Percentiles rank a stretch among this genome's conserved stretches.
phyloP scores from a whole-genome alignment of 495 filamentous ascomycete genomes.

The Apiosordaria backusii region DNA sequence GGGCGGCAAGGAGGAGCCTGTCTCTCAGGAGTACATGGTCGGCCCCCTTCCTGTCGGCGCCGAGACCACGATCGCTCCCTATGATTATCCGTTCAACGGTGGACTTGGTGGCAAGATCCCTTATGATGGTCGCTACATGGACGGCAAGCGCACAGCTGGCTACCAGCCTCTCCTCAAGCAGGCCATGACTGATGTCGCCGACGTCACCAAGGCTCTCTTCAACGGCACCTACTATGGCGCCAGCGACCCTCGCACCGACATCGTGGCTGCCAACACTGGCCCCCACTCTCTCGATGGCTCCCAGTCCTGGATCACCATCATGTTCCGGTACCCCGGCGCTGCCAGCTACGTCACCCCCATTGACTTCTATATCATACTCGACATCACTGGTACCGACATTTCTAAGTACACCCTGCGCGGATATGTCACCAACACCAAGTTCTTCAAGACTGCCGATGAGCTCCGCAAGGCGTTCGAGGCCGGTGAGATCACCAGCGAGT shows the following conservation, averaged over 20 bases:
- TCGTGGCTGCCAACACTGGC: conserved; percentile 24
- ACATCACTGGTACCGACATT: conserved; percentile 38
- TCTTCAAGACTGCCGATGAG: conserved; percentile 34
- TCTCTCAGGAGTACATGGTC: conserved; percentile 47
- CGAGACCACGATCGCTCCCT: conserved; percentile 36
- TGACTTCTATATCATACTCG: conserved; percentile 39
- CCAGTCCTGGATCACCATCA: conserved; percentile 27
- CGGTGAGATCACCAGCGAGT: conserved; percentile 32
- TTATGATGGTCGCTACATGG: conserved; percentile 36
- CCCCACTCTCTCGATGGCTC: conserved; percentile 36
- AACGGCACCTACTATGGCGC: conserved; percentile 35
- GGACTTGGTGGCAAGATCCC: conserved; percentile 32
- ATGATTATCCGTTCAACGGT: conserved; percentile 47
- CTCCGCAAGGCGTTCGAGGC: conserved; percentile 38
- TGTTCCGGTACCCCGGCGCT: conserved; percentile 36
- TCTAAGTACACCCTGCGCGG: conserved; percentile 36
- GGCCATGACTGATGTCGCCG: conserved; percentile 34
- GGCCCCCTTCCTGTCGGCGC: conserved; percentile 47
- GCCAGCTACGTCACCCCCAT: conserved; percentile 35
- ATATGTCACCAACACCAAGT: conserved; percentile 34
- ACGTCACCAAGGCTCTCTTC: conserved; percentile 36
- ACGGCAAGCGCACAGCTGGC: conserved; percentile 27
- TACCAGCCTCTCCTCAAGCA: conserved; percentile 30
- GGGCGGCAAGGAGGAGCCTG: conserved; percentile 42
- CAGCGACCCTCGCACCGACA: conserved; percentile 29